These are phyloP conservation scores for Xylaria grammica DNA, from an alignment of 495 filamentous ascomycete genomes.

Conservation along the genomic window DNA sequence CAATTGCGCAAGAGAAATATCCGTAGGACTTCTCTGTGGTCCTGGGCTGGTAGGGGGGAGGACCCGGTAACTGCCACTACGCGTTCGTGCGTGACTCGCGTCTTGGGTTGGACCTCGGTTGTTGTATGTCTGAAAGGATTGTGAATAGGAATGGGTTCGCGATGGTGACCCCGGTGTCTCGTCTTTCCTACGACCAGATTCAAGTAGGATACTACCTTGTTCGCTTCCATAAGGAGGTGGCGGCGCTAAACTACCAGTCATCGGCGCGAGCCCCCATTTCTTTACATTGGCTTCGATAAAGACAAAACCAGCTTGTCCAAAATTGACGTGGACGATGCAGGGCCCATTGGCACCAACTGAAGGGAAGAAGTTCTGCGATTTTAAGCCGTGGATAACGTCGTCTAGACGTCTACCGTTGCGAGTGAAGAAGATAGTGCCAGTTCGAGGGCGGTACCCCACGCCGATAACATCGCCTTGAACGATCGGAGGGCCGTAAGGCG, in stretches of 20 bases:
- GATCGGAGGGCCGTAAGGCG: slow-evolving; percentile 79
- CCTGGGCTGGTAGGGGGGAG: slow-evolving; percentile 83
- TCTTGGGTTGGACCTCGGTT: slow-evolving; percentile 40
- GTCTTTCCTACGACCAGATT: slow-evolving; percentile 69
- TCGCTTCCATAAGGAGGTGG: slow-evolving; percentile 96
- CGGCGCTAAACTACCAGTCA: slow-evolving; percentile 92
- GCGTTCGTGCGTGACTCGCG: slow-evolving; percentile 56
- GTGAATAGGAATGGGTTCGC: slow-evolving; percentile 57
- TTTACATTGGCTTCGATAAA: slow-evolving; percentile 99
- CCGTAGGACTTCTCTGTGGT: slow-evolving; percentile 88
- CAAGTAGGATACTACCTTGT: slow-evolving; percentile 92
- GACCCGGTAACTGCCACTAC: slow-evolving; percentile 66
- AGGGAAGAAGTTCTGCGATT: slow-evolving; percentile 95
- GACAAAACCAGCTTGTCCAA: slow-evolving; percentile 95
- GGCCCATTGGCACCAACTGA: slow-evolving; percentile 94
- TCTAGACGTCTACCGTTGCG: slow-evolving; percentile 97
- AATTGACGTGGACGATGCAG: slow-evolving; percentile 92
- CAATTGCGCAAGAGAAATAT: slow-evolving; percentile 85
- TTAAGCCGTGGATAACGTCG: slow-evolving; percentile 90
- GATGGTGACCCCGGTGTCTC: slow-evolving; percentile 65
- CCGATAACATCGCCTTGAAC: slow-evolving; percentile 95
- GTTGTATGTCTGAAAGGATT: slow-evolving; percentile 45
- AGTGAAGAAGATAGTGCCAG: slow-evolving; percentile 96
- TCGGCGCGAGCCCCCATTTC: slow-evolving; percentile 97
- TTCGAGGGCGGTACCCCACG: slow-evolving; percentile 92